Evolutionary conservation across 2,329 filamentous ascomycete genomes (phyloP), one percentile per base, ranked within the genome.

Genomic region (Pseudopithomyces maydicus): DNA sequence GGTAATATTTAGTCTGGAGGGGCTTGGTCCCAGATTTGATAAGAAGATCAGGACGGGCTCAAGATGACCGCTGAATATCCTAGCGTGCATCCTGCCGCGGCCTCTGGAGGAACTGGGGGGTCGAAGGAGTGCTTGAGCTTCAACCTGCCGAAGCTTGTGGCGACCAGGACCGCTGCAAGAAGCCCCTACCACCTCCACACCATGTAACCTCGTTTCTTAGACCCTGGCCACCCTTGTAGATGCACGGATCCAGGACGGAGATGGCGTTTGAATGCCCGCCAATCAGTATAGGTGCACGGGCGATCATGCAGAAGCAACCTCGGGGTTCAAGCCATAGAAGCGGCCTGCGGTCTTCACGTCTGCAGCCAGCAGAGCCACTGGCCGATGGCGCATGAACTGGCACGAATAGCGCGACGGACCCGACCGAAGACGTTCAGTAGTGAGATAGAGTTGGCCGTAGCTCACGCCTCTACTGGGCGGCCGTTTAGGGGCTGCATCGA

Each of bases 1-100:
- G 71, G 73, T 74, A 75, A 72, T 75, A 75, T 75, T 72, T 75
- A 68, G 69, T 41, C 58, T 67, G 58, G 66, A 62, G 62, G 62
- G 65, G 61, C 62, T 73, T 71, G 72, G 70, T 70, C 69, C 68
- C 56, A 59, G 52, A 66, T 66, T 55, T 69, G 73, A 76, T 76
- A 76, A 75, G 73, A 75, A 75, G 72, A 70, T 70, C 71, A 71
- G 59, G 60, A 66, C 68, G 68, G 70, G 66, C 55, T 59, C 46
- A 57, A 47, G 51, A 56, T 57, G 51, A 55, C 55, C 48, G 39
- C 60, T 55, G 55, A 57, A 58, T 64, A 60, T 64, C 57, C 59
- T 59, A 66, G 61, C 61, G 59, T 62, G 57, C 61, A 64, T 64
- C 63, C 59, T 62, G 59, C 63, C 58, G 61, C 55, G 61, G 63